phyloP scores from a whole-genome alignment of 78 protist species.

The slime mould (Dictyostelium discoideum) region DNA sequence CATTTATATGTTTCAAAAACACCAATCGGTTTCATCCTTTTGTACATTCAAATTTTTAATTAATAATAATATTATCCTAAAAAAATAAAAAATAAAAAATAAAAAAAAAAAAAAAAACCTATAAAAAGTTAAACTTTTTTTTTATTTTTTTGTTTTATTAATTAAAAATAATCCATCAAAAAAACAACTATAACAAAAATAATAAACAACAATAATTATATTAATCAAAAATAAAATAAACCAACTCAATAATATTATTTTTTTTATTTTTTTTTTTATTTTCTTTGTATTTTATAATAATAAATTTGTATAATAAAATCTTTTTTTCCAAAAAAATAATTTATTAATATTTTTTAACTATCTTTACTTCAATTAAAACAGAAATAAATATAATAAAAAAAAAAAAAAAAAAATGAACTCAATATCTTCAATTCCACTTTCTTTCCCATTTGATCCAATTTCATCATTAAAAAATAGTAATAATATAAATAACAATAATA shows the following conservation, averaged over 20 bases:
- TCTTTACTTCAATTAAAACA: background rate
- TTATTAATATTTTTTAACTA: background rate
- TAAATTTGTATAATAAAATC: background rate
- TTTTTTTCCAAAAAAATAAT: background rate
- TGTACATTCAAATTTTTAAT: background rate
- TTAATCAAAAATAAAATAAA: too few species aligned
- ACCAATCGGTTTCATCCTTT: background rate
- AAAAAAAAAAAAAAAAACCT: background rate
- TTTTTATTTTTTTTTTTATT: background rate
- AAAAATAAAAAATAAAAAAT: background rate
- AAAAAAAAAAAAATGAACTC: background rate
- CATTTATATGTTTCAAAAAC: background rate
- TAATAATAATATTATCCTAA: background rate
- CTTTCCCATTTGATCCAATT: conserved; percentile 23
- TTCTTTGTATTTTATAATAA: background rate
- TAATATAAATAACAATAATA: background rate
- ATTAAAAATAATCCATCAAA: background rate
- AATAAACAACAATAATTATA: background rate
- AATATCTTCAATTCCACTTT: background rate
- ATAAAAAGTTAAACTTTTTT: background rate
- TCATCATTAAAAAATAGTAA: background rate
- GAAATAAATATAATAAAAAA: background rate
- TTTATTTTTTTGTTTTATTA: background rate
- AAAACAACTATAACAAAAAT: background rate
- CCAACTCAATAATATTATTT: background rate